These are phyloP conservation scores for Plantago lanceolata DNA, from an alignment of 305 asterid species.

Conservation along the genomic window DNA sequence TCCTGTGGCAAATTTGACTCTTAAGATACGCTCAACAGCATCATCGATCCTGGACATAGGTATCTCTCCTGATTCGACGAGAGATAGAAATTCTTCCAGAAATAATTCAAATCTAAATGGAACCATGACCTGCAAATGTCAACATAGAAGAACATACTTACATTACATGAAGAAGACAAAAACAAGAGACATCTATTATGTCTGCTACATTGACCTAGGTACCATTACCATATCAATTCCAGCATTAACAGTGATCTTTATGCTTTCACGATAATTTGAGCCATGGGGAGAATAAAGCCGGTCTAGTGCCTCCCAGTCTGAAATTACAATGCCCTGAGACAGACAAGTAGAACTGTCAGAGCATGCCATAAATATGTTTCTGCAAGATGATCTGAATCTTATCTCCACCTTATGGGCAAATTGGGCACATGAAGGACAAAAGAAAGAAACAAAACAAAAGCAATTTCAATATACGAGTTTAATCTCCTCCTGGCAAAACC, in stretches of 20 bases:
- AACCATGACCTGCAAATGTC: conserved; percentile 78
- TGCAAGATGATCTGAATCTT: background rate
- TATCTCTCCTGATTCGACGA: conserved; percentile 80
- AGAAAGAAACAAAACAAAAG: background rate
- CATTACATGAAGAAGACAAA: conserved; percentile 8
- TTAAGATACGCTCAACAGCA: conserved; percentile 85
- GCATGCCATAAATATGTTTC: conserved; percentile 3
- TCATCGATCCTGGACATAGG: conserved; percentile 76
- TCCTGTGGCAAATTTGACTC: conserved; percentile 85
- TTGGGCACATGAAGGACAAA: background rate
- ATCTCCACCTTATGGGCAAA: background rate
- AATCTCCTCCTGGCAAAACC: no score
- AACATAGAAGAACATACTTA: conserved; percentile 12
- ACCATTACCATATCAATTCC: conserved; percentile 67
- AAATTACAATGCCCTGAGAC: conserved; percentile 69
- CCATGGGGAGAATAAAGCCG: conserved; percentile 55
- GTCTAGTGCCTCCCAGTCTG: conserved; percentile 75
- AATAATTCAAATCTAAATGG: conserved; percentile 83
- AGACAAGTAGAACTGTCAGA: conserved; percentile 2
- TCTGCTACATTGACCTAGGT: conserved; percentile 11
- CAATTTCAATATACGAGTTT: background rate
- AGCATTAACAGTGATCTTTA: conserved; percentile 48
- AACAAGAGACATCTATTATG: conserved; percentile 2
- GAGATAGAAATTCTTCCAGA: conserved; percentile 62
- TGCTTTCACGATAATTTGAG: conserved; percentile 52